Conservation (phyloP, 2,329 filamentous ascomycete genomes). For the Ophiostoma quercus region DNA sequence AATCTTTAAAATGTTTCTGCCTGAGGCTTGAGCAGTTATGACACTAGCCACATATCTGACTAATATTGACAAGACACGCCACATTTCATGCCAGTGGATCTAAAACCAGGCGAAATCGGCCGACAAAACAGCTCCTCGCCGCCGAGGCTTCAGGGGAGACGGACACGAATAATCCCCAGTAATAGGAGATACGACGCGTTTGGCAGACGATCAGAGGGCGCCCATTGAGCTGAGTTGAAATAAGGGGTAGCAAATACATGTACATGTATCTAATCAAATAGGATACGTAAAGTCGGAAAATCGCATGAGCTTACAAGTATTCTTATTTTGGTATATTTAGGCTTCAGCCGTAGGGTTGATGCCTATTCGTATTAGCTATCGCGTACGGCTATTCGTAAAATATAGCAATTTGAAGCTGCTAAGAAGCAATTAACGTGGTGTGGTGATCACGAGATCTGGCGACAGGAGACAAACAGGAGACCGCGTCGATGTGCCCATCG, state of each 20-base stretch:
- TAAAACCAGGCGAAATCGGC: background rate
- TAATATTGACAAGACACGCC: background rate
- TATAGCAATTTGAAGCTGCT: no score
- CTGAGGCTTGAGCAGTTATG: background rate
- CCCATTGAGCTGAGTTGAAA: background rate
- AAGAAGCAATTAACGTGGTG: background rate
- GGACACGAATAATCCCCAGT: no score
- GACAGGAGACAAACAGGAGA: conserved; percentile 13
- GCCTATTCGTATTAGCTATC: no score
- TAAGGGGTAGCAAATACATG: background rate
- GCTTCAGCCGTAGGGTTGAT: background rate
- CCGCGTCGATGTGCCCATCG: background rate
- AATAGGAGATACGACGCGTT: background rate
- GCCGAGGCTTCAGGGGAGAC: background rate
- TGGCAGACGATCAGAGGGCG: conserved; percentile 3
- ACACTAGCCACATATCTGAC: background rate
- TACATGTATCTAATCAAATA: background rate
- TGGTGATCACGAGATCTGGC: conserved; percentile 9
- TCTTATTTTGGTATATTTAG: background rate
- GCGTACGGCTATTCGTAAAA: no score
- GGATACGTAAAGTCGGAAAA: background rate
- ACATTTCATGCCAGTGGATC: background rate
- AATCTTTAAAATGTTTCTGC: background rate
- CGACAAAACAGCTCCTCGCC: background rate
- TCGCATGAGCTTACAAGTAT: background rate